Evolutionary conservation across 495 filamentous ascomycete species (phyloP).

Genomic region (Talaromyces adpressus): DNA sequence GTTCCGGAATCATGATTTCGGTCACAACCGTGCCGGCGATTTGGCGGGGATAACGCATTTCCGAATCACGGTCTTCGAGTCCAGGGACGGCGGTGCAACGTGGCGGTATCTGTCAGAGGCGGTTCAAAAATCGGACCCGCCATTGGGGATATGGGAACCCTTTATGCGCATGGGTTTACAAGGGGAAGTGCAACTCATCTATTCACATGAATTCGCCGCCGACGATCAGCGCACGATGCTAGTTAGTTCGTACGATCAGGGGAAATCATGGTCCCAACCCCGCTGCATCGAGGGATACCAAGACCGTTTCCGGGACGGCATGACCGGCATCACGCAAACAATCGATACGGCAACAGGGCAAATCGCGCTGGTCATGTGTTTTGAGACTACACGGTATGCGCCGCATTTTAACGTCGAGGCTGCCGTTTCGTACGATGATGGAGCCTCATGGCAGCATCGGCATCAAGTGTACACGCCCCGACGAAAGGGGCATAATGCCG

Average conservation of each 20-base stretch:
- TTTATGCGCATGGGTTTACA: conserved; percentile 45
- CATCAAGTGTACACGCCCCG: conserved; percentile 44
- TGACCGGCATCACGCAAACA: conserved; percentile 48
- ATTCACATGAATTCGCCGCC: conserved; percentile 45
- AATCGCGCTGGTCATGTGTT: conserved; percentile 46
- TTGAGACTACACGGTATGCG: conserved; percentile 47
- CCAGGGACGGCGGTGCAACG: conserved; percentile 42
- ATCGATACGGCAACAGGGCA: conserved; percentile 30
- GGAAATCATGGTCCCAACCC: conserved; percentile 40
- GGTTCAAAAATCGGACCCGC: conserved; percentile 26
- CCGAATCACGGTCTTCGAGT: conserved; percentile 56
- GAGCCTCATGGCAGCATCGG: conserved; percentile 43
- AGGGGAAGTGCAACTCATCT: conserved; percentile 51
- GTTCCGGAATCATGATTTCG: conserved; percentile 53
- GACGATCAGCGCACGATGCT: conserved; percentile 56
- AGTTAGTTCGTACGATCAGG: conserved; percentile 47
- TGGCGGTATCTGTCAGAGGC: conserved; percentile 53
- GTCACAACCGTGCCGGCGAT: conserved; percentile 13
- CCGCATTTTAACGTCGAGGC: conserved; percentile 46
- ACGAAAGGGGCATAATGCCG: conserved; percentile 37
- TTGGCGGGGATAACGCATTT: conserved; percentile 34
- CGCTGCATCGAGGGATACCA: conserved; percentile 39
- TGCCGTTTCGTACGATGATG: conserved; percentile 51
- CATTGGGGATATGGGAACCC: conserved; percentile 54
- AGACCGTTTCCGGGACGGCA: conserved; percentile 48